These are phyloP conservation scores for Lactifluus pinguis DNA, from an alignment of 768 basidiomycete species.

Conservation along the genomic window DNA sequence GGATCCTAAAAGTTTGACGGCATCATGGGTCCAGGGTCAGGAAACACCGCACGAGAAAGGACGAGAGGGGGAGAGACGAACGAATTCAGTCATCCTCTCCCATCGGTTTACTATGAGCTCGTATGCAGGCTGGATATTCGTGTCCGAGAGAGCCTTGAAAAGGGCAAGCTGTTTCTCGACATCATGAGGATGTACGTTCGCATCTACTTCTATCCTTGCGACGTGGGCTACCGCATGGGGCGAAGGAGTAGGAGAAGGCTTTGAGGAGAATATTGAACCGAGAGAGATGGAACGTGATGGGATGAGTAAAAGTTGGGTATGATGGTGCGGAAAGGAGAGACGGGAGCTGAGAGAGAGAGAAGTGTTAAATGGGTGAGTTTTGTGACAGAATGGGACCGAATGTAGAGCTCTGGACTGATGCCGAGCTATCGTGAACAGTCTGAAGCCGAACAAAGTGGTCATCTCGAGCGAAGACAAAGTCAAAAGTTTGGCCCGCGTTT, in stretches of 20 bases:
- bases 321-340: neutral
- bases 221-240: constrained; percentile 62
- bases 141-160: constrained; percentile 56
- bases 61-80: constrained; percentile 32
- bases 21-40: constrained; percentile 5
- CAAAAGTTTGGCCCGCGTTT: too few species aligned
- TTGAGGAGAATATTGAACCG: constrained; percentile 10
- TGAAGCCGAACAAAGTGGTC: constrained; percentile 8
- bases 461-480: neutral
- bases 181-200: constrained; percentile 64
- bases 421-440: constrained; percentile 1
- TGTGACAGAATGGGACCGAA: constrained; percentile 17
- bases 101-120: constrained; percentile 69
- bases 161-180: constrained; percentile 60
- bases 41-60: neutral
- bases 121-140: constrained; percentile 57
- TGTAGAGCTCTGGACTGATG: constrained; percentile 7
- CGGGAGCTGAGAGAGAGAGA: constrained; percentile 5
- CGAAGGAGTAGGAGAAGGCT: constrained; percentile 32
- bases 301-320: neutral
- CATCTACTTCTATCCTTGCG: constrained; percentile 67
- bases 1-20: constrained; percentile 41
- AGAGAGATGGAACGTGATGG: constrained; percentile 8
- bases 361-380: constrained; percentile 21
- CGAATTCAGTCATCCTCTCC: constrained; percentile 80